phyloP scores from a whole-genome alignment of 768 basidiomycete species.

The Artomyces pyxidatus region DNA sequence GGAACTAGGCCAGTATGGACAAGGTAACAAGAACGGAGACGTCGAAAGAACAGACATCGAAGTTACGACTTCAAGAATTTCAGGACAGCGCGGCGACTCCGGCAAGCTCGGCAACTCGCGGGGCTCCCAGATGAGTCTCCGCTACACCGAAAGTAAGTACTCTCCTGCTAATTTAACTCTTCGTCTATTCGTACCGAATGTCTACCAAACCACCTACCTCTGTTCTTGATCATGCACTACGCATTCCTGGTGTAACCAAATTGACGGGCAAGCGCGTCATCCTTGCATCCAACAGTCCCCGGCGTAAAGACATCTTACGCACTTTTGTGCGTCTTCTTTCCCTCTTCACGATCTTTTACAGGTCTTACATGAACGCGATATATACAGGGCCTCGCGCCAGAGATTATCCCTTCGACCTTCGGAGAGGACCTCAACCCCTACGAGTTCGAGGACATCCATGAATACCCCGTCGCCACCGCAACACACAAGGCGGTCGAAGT shows the following conservation, averaged over 20 bases:
- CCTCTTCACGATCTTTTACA: too few relatives aligned
- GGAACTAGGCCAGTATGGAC: too few relatives aligned
- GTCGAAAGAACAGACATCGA: too few relatives aligned
- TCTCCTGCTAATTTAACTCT: too few relatives aligned
- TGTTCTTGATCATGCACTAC: constrained; percentile 58
- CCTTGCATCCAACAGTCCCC: constrained; percentile 80
- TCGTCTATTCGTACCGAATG: too few relatives aligned
- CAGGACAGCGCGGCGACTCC: too few relatives aligned
- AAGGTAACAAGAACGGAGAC: too few relatives aligned
- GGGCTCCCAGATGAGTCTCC: too few relatives aligned
- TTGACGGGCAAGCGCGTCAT: constrained; percentile 71
- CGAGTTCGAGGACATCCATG: constrained; percentile 62
- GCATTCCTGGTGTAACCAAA: constrained; percentile 53
- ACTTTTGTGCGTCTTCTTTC: constrained; percentile 50
- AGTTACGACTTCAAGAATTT: too few relatives aligned
- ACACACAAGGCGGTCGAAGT: constrained; percentile 81
- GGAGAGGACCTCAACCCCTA: constrained; percentile 64
- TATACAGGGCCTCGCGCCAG: constrained; percentile 54
- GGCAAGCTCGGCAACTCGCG: too few relatives aligned
- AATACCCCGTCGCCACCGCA: constrained; percentile 72
- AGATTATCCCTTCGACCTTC: constrained; percentile 71
- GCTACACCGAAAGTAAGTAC: too few relatives aligned
- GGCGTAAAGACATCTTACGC: constrained; percentile 75
- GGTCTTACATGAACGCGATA: too few relatives aligned
- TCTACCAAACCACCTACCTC: constrained; percentile 1